Conservation (phyloP, 352 stramenopile genomes). For the Pythium diclinum region DNA sequence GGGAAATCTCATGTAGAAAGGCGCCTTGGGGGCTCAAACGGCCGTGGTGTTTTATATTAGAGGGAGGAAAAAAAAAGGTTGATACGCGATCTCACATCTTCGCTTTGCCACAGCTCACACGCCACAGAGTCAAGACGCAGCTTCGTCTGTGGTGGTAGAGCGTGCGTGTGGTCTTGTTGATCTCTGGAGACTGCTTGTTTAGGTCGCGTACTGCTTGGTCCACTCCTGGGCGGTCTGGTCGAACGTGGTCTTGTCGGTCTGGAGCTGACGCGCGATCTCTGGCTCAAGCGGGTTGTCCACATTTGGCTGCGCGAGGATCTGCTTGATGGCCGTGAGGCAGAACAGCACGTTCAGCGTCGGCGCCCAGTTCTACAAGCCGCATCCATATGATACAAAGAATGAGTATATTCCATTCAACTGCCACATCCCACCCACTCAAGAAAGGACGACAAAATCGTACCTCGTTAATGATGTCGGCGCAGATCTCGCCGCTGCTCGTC, state of each 20-base stretch:
- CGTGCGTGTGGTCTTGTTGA: background rate
- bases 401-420: background rate
- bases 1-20: background rate
- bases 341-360: constrained; percentile 94
- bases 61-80: constrained; percentile 2
- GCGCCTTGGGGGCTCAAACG: background rate
- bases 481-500: constrained; percentile 95
- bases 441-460: constrained; percentile 23
- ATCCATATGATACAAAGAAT: no score
- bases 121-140: no score
- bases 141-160: background rate
- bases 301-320: constrained; percentile 94
- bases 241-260: constrained; percentile 93
- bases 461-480: constrained; percentile 92
- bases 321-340: constrained; percentile 91
- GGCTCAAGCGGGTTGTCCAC: constrained; percentile 96
- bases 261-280: constrained; percentile 92
- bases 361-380: constrained; percentile 85
- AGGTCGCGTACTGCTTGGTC: constrained; percentile 89
- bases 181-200: constrained; percentile 13
- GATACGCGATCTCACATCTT: background rate
- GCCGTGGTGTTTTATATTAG: constrained; percentile 12
- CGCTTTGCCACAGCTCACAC: background rate
- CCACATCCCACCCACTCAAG: background rate
- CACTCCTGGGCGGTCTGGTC: constrained; percentile 91